Base-by-base conservation (phyloP, 2,329 filamentous ascomycete genomes). In the Aspergillus sp. region DNA sequence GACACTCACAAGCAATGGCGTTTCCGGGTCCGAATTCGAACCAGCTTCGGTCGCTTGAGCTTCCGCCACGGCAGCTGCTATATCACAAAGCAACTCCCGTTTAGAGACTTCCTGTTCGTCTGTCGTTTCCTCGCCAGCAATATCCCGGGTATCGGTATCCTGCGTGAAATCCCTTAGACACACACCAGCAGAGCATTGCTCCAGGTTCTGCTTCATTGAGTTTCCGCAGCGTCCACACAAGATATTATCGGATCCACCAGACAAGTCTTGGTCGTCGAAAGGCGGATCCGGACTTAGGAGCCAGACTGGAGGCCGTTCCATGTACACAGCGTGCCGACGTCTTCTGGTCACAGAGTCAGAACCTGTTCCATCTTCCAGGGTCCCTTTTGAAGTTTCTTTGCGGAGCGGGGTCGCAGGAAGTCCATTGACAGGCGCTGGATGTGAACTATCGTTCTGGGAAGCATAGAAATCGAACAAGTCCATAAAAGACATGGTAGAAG, bases 271-370 rank as follows among this genome's bases (percentile, higher is more conserved):
- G 32, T 19, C 41, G 38, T 32, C n/a, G 6, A 22, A 37, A 23
- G 5, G 17, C 4, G 47, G 49, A 15, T 19, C 45, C 3, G 53
- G 49, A 22, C 53, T 46, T 20, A 56, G 51, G 32, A 46, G 54
- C 56, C 59, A 64, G 10, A 66, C 57, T 1, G 63, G 60, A 27
- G 63, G 63, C 17, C 64, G 58, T 48, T 60, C 54, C 42, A 62
- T 59, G 46, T 68, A 66, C 41, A 63, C 56, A 1, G 55, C 62
- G 49, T 60, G 63, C 19, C 65, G 61, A 49, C 63, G 58, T 43
- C 49, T 57, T 39, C 42, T 50, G 20, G 52, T 45, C 27, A 63
- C 47, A 7, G 61, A 61, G 41, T 57, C 59, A 44, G 13, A 44
- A 53, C 7, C 52, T 19, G 33, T 4, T 37, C 17, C n/a, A 17